These are phyloP conservation scores for Marsdenia floribunda DNA, from an alignment of 257 asterid species.

Conservation along the genomic window DNA sequence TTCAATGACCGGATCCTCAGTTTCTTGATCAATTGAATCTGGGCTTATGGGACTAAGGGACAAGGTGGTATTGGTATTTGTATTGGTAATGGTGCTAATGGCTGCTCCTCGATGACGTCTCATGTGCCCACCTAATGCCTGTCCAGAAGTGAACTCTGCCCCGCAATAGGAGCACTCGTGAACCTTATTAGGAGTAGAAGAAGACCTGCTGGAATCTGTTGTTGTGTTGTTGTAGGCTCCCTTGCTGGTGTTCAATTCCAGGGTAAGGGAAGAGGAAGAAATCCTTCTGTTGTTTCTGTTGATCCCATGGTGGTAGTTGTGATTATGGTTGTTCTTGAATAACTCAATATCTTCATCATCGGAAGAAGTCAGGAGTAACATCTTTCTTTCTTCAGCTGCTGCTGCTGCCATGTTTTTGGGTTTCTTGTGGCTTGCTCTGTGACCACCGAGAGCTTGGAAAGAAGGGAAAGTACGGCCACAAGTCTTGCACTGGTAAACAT, in stretches of 20 bases:
- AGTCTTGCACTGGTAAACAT: slow-evolving; percentile 73
- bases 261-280: slow-evolving; percentile 20
- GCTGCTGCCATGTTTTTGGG: slow-evolving; percentile 21
- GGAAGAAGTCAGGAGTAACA: slow-evolving; percentile 10
- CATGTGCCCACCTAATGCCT: slow-evolving; percentile 48
- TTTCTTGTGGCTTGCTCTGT: slow-evolving; percentile 66
- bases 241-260: slow-evolving; percentile 20
- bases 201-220: slow-evolving; percentile 5
- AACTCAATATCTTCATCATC: slow-evolving; percentile 25
- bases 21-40: slow-evolving; percentile 26
- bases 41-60: slow-evolving; percentile 29
- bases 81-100: neutral
- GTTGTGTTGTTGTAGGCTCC: neutral
- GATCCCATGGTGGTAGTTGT: neutral
- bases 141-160: slow-evolving; percentile 41
- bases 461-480: slow-evolving; percentile 65
- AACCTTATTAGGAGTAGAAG: slow-evolving; percentile 16
- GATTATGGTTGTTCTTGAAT: slow-evolving; percentile 11
- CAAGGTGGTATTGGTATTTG: slow-evolving; percentile 22
- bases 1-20: slow-evolving; percentile 14
- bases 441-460: slow-evolving; percentile 94
- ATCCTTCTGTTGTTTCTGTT: slow-evolving; percentile 3
- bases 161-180: slow-evolving; percentile 43
- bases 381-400: slow-evolving; percentile 18
- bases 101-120: slow-evolving; percentile 40